Conservation (phyloP, 2,329 filamentous ascomycete species). For the Aschersonia sp. region DNA sequence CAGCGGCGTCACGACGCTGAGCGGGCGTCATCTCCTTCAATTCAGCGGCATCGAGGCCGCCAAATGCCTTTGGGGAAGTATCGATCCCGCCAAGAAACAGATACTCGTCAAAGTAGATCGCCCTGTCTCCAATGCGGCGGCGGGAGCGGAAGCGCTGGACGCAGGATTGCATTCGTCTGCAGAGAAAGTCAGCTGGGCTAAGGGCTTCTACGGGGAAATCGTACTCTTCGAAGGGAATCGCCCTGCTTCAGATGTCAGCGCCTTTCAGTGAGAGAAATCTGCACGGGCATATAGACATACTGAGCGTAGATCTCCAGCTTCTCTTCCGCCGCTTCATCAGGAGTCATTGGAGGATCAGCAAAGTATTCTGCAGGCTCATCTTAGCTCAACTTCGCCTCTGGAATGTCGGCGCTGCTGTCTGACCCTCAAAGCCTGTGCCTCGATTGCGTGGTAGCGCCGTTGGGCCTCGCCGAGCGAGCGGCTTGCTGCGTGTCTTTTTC, state of each 20-base stretch:
- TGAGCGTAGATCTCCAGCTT: constrained; percentile 47
- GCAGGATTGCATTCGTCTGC: constrained; percentile 70
- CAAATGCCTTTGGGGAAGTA: constrained; percentile 39
- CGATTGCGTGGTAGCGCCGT: constrained; percentile 26
- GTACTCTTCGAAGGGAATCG: constrained; percentile 41
- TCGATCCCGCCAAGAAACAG: constrained; percentile 73
- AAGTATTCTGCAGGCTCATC: constrained; percentile 42
- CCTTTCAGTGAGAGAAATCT: neutral
- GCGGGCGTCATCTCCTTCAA: constrained; percentile 35
- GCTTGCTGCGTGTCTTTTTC: constrained; percentile 9
- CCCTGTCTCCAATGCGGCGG: constrained; percentile 52
- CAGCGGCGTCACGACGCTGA: constrained; percentile 49
- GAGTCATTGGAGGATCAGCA: constrained; percentile 65
- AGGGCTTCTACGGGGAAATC: neutral
- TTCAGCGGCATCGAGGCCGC: constrained; percentile 43
- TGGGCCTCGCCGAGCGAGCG: constrained; percentile 16
- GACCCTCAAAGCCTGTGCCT: constrained; percentile 57
- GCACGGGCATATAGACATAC: constrained; percentile 26
- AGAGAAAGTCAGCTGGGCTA: neutral
- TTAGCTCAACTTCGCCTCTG: neutral
- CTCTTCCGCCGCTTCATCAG: constrained; percentile 52
- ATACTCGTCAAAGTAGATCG: constrained; percentile 61
- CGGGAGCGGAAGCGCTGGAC: constrained; percentile 68
- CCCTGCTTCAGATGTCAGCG: neutral
- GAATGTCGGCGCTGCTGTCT: neutral